These are phyloP conservation scores for Lichtheimia ornata DNA, from an alignment of 371 early-diverging fungal species.

Conservation along the genomic window DNA sequence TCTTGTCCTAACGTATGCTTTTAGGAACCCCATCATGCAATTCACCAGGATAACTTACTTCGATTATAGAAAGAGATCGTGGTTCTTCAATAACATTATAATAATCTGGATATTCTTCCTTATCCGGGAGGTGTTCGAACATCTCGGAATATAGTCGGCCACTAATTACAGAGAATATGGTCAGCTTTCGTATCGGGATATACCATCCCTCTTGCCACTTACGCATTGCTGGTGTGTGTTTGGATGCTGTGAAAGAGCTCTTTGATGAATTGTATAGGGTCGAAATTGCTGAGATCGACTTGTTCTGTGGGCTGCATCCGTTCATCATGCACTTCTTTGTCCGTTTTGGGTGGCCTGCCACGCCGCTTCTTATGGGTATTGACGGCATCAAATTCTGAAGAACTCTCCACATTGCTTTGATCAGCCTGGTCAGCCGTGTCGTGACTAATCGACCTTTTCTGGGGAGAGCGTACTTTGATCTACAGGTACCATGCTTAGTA, in stretches of 20 bases:
- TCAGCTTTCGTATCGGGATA: conserved; percentile 1
- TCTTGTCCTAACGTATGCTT: conserved; percentile 38
- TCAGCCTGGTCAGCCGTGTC: not conserved
- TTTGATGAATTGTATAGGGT: conserved; percentile 40
- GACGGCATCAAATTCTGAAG: too few species aligned
- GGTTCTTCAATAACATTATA: conserved; percentile 84
- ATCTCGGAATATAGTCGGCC: conserved; percentile 71
- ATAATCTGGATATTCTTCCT: conserved; percentile 87
- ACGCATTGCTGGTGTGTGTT: conserved; percentile 45
- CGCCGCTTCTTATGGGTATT: conserved; percentile 31
- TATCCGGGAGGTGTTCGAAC: conserved; percentile 79
- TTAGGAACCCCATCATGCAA: not conserved
- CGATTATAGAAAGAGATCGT: conserved; percentile 58
- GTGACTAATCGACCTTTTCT: not conserved
- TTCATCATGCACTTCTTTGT: conserved; percentile 29
- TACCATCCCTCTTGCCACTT: conserved; percentile 12
- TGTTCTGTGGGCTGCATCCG: conserved; percentile 27
- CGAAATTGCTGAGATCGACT: conserved; percentile 37
- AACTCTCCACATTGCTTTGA: not conserved
- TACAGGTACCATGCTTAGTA: not conserved
- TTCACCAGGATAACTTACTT: conserved; percentile 26
- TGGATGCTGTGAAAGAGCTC: conserved; percentile 42
- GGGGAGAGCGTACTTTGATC: not conserved
- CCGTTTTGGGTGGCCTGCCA: conserved; percentile 49
- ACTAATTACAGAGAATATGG: conserved; percentile 24